Conservation (phyloP, 2,329 filamentous ascomycete species). For the Trichophyton benhamiae region DNA sequence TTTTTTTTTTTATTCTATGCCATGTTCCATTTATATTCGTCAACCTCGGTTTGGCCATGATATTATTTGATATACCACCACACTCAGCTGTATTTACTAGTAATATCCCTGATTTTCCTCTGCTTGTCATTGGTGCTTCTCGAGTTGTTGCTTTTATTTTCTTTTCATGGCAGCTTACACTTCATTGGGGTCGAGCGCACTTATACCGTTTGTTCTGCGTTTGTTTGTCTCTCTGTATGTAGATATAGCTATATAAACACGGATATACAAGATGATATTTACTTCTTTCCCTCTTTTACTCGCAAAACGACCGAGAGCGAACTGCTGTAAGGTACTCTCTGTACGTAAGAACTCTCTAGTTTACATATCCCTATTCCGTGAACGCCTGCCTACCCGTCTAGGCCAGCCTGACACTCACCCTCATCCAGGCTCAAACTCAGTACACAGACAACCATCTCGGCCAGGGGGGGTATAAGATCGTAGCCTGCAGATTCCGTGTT, state of each 20-base stretch:
- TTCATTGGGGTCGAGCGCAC: slow-evolving; percentile 9
- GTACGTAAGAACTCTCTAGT: too few relatives aligned
- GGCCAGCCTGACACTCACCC: not conserved
- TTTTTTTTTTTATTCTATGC: not conserved
- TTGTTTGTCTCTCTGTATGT: not conserved
- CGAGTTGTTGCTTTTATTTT: slow-evolving; percentile 16
- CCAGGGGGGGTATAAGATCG: not conserved
- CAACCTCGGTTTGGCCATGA: not conserved
- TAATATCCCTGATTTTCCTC: not conserved
- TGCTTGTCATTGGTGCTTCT: not conserved
- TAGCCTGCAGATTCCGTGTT: not conserved
- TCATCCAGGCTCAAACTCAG: not conserved
- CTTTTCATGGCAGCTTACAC: not conserved
- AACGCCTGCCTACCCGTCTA: too few relatives aligned
- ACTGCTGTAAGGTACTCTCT: not conserved
- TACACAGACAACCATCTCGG: not conserved
- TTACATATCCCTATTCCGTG: too few relatives aligned
- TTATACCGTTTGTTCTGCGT: slow-evolving; percentile 17
- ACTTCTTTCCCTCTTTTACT: not conserved
- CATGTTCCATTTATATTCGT: too few relatives aligned
- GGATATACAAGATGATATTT: not conserved
- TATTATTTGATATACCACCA: slow-evolving; percentile 34
- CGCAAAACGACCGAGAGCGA: not conserved
- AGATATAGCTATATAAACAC: not conserved
- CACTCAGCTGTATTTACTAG: not conserved